Base-by-base conservation (phyloP, 208 protist species). In the Acanthamoeba castellanii region DNA sequence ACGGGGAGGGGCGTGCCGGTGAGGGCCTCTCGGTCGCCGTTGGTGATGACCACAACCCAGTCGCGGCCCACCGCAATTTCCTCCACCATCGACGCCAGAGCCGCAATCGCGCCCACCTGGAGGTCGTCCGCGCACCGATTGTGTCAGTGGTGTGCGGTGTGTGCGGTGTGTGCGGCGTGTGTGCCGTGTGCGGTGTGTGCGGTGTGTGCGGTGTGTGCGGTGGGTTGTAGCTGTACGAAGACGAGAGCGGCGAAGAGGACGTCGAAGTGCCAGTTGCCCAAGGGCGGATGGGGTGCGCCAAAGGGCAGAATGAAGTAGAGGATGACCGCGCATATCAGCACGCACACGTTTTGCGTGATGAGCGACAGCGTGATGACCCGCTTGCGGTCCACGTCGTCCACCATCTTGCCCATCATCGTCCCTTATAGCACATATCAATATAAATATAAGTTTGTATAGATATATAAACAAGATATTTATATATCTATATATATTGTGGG, bases 41-140 rank as follows among this genome's bases (percentile, higher is more conserved):
- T 27, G 9, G 82, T 68, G 50, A 89, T 66, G 27, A 89, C 82
- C 50, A 89, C 82, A 9, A 89, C 82, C 82, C 82, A 89, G 11
- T 89, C 82, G 32, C 55, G 27, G 11, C 82, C 55, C 32, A 89
- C 82, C 42, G 82, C 82, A 20, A 89, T 89, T 1, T 89, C 55
- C 82, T 89, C 82, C 11, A 45, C 52, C 82, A 89, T 89, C 14
- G 82, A 89, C 16, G 82, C 82, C 82, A 89, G 55, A 13, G 82
- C 82, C 64, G 82, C 82, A 1, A 89, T n/a, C 20, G 52, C 2
- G 1, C 82, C 82, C 32, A 82, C 74, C 74, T 82, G 37, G n/a
- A n/a, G n/a, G n/a, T n/a, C n/a, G n/a, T n/a, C n/a, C n/a, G n/a
- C n/a, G n/a, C n/a, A n/a, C n/a, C n/a, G n/a, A n/a, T n/a, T 9